phyloP scores from a whole-genome alignment of 495 filamentous ascomycete species.

The Viridothelium virens region DNA sequence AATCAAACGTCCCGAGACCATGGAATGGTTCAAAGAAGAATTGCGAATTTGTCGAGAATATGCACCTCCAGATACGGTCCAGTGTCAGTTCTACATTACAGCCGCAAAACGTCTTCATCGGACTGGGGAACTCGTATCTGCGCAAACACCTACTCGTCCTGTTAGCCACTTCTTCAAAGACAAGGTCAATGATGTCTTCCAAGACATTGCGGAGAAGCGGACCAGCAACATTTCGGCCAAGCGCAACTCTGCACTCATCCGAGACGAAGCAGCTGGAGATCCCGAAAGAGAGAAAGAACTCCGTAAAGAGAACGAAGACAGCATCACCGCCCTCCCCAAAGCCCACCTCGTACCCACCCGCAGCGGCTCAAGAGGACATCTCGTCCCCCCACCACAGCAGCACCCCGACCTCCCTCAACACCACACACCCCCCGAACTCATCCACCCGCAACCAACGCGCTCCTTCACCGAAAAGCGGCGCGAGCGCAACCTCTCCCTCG shows the following conservation, averaged over 20 bases:
- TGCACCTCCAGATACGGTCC: conserved; percentile 73
- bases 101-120: conserved; percentile 50
- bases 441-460: conserved; percentile 11
- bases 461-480: conserved; percentile 27
- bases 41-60: conserved; percentile 79
- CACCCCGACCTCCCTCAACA: conserved; percentile 10
- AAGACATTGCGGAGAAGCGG: conserved; percentile 66
- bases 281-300: conserved; percentile 68
- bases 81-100: conserved; percentile 92
- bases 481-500: conserved; percentile 30
- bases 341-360: conserved; percentile 39
- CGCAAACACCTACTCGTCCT: conserved; percentile 44
- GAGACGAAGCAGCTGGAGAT: conserved; percentile 73
- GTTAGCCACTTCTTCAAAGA: conserved; percentile 68
- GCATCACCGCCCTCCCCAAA: conserved; percentile 68
- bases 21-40: conserved; percentile 98
- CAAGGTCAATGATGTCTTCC: conserved; percentile 73
- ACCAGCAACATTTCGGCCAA: conserved; percentile 28
- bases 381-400: conserved; percentile 18
- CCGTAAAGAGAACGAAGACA: conserved; percentile 77
- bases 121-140: conserved; percentile 40
- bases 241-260: conserved; percentile 69
- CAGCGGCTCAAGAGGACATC: conserved; percentile 18
- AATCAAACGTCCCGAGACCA: conserved; percentile 77
- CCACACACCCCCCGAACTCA: conserved; percentile 8